A percentile compares a stretch with the other conserved stretches of the same genome.
Conservation (phyloP, 371 early-diverging fungal species). For the Funneliformis caledonium region DNA sequence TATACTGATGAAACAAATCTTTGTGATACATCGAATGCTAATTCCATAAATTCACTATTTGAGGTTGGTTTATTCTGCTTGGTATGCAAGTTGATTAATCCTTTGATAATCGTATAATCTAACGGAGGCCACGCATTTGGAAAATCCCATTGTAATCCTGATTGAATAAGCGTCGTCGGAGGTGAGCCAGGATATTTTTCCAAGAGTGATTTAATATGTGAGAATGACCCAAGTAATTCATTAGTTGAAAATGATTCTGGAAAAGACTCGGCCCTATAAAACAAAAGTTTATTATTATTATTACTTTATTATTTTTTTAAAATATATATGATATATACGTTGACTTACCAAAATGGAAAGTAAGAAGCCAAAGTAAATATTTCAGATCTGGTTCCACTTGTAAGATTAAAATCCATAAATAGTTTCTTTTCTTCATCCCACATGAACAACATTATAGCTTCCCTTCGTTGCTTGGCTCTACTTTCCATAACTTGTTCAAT, state of each 20-base stretch:
- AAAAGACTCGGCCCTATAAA: slow-evolving; percentile 49
- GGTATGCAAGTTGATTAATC: slow-evolving; percentile 49
- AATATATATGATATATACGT: not conserved
- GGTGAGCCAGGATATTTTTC: slow-evolving; percentile 64
- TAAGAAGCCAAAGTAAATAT: slow-evolving; percentile 53
- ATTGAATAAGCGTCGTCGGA: slow-evolving; percentile 63
- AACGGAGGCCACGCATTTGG: slow-evolving; percentile 85
- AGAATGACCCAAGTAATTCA: slow-evolving; percentile 46
- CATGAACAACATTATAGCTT: slow-evolving; percentile 56
- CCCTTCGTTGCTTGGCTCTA: slow-evolving; percentile 49
- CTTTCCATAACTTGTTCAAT: slow-evolving; percentile 41
- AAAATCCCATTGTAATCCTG: slow-evolving; percentile 87
- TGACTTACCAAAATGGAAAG: slow-evolving; percentile 55
- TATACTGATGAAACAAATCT: slow-evolving; percentile 65
- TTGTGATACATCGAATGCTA: slow-evolving; percentile 64
- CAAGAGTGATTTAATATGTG: slow-evolving; percentile 45
- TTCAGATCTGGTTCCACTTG: slow-evolving; percentile 44
- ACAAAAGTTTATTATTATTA: not conserved
- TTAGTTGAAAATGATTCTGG: slow-evolving; percentile 45
- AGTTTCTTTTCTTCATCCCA: slow-evolving; percentile 53
- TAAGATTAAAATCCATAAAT: slow-evolving; percentile 65
- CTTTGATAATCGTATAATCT: slow-evolving; percentile 60
- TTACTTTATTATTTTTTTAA: not conserved
- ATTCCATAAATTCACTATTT: not conserved
- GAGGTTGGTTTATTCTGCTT: not conserved